phyloP scores from a whole-genome alignment of 163 green algal species.

The Chlamydomonas reinhardtii region DNA sequence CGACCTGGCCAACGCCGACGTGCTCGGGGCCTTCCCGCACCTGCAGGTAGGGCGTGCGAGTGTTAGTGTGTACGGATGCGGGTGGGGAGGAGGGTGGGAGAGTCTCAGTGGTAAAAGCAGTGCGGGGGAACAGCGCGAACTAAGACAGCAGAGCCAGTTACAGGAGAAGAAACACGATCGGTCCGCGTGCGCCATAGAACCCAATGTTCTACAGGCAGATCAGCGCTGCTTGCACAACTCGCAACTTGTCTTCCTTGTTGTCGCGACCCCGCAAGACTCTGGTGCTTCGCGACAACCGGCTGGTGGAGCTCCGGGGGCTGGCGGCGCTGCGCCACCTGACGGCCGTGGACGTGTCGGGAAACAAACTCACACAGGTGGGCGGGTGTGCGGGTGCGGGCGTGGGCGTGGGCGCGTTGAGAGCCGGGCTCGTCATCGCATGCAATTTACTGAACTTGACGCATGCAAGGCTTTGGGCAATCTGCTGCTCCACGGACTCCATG shows the following conservation, averaged over 20 bases:
- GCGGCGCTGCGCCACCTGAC: conserved; percentile 56
- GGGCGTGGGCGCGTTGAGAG: background rate
- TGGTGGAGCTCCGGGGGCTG: conserved; percentile 53
- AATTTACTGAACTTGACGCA: too few relatives aligned
- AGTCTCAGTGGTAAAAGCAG: too few relatives aligned
- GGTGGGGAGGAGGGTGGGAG: background rate
- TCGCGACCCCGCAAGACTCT: conserved; percentile 1
- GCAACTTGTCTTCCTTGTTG: too few relatives aligned
- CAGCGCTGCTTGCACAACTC: background rate
- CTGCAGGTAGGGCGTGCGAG: conserved; percentile 54
- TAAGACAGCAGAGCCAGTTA: too few relatives aligned
- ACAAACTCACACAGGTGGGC: conserved; percentile 63
- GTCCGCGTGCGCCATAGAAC: too few relatives aligned
- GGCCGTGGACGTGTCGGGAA: conserved; percentile 61
- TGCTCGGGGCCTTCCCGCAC: conserved; percentile 48
- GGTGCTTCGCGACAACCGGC: conserved; percentile 57
- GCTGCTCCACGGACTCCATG: too few relatives aligned
- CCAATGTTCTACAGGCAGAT: too few relatives aligned
- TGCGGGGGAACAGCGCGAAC: too few relatives aligned
- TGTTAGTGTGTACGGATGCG: too few relatives aligned
- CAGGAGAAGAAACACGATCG: too few relatives aligned
- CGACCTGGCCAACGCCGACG: conserved; percentile 42
- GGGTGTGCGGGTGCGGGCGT: background rate
- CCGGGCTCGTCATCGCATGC: background rate
- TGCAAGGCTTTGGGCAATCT: too few relatives aligned